Base-by-base conservation (phyloP, 805 yeast species). In the Wickerhamomyces xylosicus region DNA sequence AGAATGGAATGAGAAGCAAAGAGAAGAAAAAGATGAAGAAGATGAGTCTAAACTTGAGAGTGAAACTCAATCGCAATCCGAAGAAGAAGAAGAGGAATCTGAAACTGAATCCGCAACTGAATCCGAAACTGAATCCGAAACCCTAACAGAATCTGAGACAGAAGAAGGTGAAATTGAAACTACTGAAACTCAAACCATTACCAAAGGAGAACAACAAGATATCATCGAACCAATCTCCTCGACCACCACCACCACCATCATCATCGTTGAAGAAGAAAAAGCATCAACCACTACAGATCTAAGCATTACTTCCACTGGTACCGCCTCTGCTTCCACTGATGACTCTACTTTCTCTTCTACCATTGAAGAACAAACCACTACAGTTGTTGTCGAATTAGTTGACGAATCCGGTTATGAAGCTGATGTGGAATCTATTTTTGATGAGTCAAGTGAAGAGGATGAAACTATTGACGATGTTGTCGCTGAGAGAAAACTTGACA, bases 381-480 rank as follows among this genome's bases (percentile, higher is more conserved):
- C 6, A 21, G 25, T 21, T 10, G 25, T 7, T 21, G n/a, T n/a
- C n/a, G 25, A 21, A 21, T 21, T 10, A 7, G 25, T 7, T 7
- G 5, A 8, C 13, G 31, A 28, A 13, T 14, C 31, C 13, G 31
- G 31, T 28, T 14, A 15, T 28, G 31, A 28, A 15, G 31, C 31
- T 6, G 31, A 28, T 28, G 16, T 8, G 10, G 25, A 21, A 19
- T 17, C 39, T 13, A 25, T 19, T 20, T 22, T 21, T 4, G 39
- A 39, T 13, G 28, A 15, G 9, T 32, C 33, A 15, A 25, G 22
- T 10, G 33, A 32, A 16, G 27, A 22, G 16, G 17, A 31, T 10
- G 44, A 41, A 19, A 35, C 36, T 18, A 43, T 39, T 21, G 32
- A 39, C 21, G 46, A 40, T 15, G 31, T 9, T 14, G 31, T n/a